Evolutionary conservation across 2,329 filamentous ascomycete species (phyloP).

Genomic region (Aspergillus clavatus): DNA sequence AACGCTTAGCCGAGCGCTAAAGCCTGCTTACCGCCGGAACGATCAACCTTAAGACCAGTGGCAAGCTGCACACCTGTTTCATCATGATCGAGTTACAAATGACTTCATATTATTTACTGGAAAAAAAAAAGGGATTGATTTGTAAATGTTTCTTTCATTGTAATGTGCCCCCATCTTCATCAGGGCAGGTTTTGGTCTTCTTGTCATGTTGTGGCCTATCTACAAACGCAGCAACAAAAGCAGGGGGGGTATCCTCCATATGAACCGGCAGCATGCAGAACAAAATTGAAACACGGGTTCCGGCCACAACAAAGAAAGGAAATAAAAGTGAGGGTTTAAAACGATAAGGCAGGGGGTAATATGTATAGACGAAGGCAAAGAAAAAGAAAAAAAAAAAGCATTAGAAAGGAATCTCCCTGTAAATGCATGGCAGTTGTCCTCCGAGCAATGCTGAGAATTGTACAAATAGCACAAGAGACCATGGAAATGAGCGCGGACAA

Average conservation of each 20-base stretch:
- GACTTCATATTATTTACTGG: neutral
- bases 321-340: slow-evolving; percentile 14
- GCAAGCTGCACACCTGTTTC: neutral
- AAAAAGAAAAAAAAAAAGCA: slow-evolving; percentile 14
- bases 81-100: neutral
- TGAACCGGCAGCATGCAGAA: slow-evolving; percentile 30
- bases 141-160: neutral
- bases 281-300: slow-evolving; percentile 15
- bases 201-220: neutral
- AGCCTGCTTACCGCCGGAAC: slow-evolving; percentile 1
- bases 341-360: slow-evolving; percentile 10
- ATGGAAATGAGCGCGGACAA: slow-evolving; percentile 24
- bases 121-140: neutral
- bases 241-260: slow-evolving; percentile 29
- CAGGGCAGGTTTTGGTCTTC: neutral
- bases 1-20: slow-evolving; percentile 18
- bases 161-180: neutral
- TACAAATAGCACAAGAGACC: slow-evolving; percentile 14
- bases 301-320: slow-evolving; percentile 14
- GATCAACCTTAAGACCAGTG: neutral
- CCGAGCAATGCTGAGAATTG: slow-evolving; percentile 10
- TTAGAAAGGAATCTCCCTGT: slow-evolving; percentile 19
- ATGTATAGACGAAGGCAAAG: slow-evolving; percentile 16
- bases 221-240: slow-evolving; percentile 19
- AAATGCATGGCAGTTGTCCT: slow-evolving; percentile 25